Evolutionary conservation across 768 basidiomycete species (phyloP), one percentile per base, ranked within the genome.

Genomic region (Cystofilobasidium capitatum): DNA sequence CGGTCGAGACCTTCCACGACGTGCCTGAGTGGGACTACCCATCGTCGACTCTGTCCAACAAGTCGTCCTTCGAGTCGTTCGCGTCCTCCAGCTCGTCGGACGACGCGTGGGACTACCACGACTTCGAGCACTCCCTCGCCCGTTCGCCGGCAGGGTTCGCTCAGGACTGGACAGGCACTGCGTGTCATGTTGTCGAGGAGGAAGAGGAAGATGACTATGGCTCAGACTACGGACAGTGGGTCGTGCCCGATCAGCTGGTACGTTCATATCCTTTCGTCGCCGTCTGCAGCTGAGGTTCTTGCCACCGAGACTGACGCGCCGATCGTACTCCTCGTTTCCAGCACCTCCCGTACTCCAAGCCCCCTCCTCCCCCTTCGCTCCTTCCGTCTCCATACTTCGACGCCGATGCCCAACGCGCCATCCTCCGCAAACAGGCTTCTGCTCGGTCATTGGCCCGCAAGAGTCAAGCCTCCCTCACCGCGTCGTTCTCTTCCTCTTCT

Each of bases 41-140:
- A 17, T 55, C 63, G 5, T 16, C 39, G 16, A 51, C 36, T 5
- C 54, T 64, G 2, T 54, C 63, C 36, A 39, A 35, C 22, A 64
- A 64, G 51, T 51, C 63, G 26, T 64, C 63, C 10, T 39, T 64
- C 37, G 63, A 64, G 39, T 55, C 49, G 36, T 42, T 64, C 20
- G 40, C 58, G n/a, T 17, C 22, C 8, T 59, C 58, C 1, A 8
- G 24, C 49, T 26, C 33, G 58, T 2, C 37, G 36, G 37, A 58
- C 58, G 39, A 58, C 24, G 33, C 5, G 14, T 37, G 40, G 35
- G 58, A 59, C 40, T 59, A 59, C 58, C 24, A 59, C 39, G 58
- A 37, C 58, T 54, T 54, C 33, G 49, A 20, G 17, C 17, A 5
- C 9, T 26, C 29, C 51, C 29, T 6, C 51, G 40, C 40, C 40